Evolutionary conservation across 2,329 filamentous ascomycete species (phyloP), one percentile per base, ranked within the genome.

Genomic region (Coccinonectria pachysandricola): DNA sequence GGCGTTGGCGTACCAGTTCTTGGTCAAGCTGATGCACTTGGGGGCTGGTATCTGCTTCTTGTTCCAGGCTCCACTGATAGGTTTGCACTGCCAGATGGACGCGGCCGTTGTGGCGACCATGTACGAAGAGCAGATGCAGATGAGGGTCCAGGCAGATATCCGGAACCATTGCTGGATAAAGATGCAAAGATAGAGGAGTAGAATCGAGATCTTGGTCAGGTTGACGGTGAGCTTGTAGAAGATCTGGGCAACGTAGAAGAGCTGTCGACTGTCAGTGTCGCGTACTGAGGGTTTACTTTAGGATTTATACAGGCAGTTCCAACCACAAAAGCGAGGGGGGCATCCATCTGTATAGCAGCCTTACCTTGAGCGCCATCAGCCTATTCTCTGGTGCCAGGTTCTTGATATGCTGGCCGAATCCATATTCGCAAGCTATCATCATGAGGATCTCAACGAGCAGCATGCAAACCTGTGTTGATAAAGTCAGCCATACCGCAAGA

Each of bases 211-310:
- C 37, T 72, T 71, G 3, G 63, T 68, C 16, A 68, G 47, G 40
- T 65, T 67, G 32, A 71, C 62, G 21, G 62, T 62, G 35, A 66
- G 46, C 37, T 71, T 71, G 48, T 71, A 71, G 32, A 65, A 62
- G 26, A 65, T 59, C 36, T 71, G 65, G 3, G 62, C 57, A 14
- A 65, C 43, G 34, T 62, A 69, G 42, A 68, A 71, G 12, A 60
- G 43, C 65, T 69, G 19, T 18, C n/a, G n/a, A 27, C 15, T 7
- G 12, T 12, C 11, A n/a, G 20, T 31, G n/a, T n/a, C n/a, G n/a
- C n/a, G n/a, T n/a, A n/a, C n/a, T n/a, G n/a, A n/a, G n/a, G n/a
- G n/a, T n/a, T n/a, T n/a, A n/a, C n/a, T n/a, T n/a, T n/a, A n/a
- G n/a, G n/a, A n/a, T n/a, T n/a, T n/a, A n/a, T n/a, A n/a, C n/a